Percentiles rank a stretch among this genome's conserved stretches.
Conservation (phyloP, 1,139 yeast species). For the Scheffersomyces cryptocercus region DNA sequence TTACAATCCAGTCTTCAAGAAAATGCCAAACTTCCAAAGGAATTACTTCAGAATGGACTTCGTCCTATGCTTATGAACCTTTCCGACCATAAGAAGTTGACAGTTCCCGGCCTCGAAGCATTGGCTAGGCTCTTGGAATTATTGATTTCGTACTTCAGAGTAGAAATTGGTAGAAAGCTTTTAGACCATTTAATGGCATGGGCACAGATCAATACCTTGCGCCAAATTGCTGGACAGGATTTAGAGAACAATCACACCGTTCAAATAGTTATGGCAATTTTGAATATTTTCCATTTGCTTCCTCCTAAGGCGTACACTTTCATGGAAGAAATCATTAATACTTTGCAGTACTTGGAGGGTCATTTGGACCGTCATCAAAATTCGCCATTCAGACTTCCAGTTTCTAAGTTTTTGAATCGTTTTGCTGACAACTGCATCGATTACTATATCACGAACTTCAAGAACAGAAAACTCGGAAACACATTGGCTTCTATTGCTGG, state of each 20-base stretch:
- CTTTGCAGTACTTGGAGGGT: slow-evolving; percentile 77
- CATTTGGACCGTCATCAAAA: slow-evolving; percentile 80
- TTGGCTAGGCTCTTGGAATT: slow-evolving; percentile 83
- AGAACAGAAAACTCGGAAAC: slow-evolving; percentile 67
- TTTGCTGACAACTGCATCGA: slow-evolving; percentile 76
- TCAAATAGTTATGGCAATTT: slow-evolving; percentile 83
- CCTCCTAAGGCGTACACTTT: slow-evolving; percentile 93
- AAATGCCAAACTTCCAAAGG: slow-evolving; percentile 89
- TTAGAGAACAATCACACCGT: slow-evolving; percentile 79
- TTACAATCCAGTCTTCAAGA: slow-evolving; percentile 80
- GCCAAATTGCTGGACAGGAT: slow-evolving; percentile 70
- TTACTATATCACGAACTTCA: slow-evolving; percentile 68
- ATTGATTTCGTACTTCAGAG: slow-evolving; percentile 89
- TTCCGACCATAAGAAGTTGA: slow-evolving; percentile 87
- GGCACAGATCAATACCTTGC: slow-evolving; percentile 84
- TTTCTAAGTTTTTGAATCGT: slow-evolving; percentile 82
- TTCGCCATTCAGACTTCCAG: slow-evolving; percentile 91
- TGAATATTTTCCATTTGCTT: slow-evolving; percentile 86
- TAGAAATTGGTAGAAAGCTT: slow-evolving; percentile 91
- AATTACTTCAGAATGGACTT: slow-evolving; percentile 86
- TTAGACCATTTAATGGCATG: slow-evolving; percentile 94
- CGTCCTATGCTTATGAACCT: slow-evolving; percentile 94
- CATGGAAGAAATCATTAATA: slow-evolving; percentile 80
- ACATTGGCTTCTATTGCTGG: slow-evolving; percentile 65
- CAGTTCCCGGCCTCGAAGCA: slow-evolving; percentile 90